Evolutionary conservation across 1,284 basidiomycete species (phyloP).

Genomic region (Clitocybe nebularis): DNA sequence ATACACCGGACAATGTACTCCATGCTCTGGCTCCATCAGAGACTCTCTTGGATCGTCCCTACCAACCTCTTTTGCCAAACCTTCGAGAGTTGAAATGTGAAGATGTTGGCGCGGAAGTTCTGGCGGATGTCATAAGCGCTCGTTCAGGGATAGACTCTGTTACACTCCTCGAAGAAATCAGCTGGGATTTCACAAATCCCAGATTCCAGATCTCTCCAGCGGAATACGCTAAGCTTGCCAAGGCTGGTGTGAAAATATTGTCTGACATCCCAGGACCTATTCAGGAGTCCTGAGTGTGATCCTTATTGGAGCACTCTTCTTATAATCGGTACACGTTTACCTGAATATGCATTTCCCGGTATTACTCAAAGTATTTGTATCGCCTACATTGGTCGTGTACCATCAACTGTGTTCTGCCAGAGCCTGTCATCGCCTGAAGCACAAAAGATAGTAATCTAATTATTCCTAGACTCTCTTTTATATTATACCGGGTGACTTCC

Average conservation of each 20-base stretch:
- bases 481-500: too few species aligned
- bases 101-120: slow-evolving; percentile 15
- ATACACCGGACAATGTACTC: slow-evolving; percentile 16
- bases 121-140: slow-evolving; percentile 14
- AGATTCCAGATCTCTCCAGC: background rate
- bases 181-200: slow-evolving; percentile 4
- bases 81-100: slow-evolving; percentile 21
- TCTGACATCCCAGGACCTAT: background rate
- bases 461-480: too few species aligned
- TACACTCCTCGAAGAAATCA: slow-evolving; percentile 3
- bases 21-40: slow-evolving; percentile 12
- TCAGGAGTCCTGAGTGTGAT: background rate
- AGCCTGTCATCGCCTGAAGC: too few species aligned
- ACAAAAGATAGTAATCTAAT: too few species aligned
- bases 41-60: too few species aligned
- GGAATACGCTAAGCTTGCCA: slow-evolving; percentile 5
- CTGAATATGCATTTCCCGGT: too few species aligned
- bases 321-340: too few species aligned
- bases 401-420: too few species aligned
- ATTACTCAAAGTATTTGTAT: background rate
- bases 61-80: slow-evolving; percentile 11
- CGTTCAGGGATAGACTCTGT: slow-evolving; percentile 5
- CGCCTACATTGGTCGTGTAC: background rate
- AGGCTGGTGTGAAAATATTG: slow-evolving; percentile 8
- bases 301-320: background rate